Conservation (phyloP, 495 filamentous ascomycete species). For the Lophiotrema nucula region DNA sequence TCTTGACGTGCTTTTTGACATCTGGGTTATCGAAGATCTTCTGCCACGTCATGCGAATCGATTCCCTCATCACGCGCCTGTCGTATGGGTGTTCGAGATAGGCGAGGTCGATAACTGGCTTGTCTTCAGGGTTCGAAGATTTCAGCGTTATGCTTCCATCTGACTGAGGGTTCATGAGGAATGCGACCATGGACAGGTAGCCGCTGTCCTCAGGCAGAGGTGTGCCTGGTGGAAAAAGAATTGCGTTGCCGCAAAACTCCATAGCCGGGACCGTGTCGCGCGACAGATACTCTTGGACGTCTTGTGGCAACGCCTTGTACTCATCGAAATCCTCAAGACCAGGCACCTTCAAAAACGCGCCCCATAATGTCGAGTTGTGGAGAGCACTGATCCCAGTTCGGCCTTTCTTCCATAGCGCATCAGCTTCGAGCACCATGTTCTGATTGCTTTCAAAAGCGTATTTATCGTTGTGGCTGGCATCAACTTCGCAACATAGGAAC, state of each 20-base stretch:
- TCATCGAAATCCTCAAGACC: constrained; percentile 17
- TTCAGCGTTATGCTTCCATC: constrained; percentile 22
- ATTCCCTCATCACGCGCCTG: constrained; percentile 53
- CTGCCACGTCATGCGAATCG: constrained; percentile 47
- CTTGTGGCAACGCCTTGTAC: constrained; percentile 17
- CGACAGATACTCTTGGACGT: constrained; percentile 15
- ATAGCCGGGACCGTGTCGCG: constrained; percentile 14
- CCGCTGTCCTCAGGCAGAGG: constrained; percentile 12
- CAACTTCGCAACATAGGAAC: constrained; percentile 25
- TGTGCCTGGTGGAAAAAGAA: constrained; percentile 10
- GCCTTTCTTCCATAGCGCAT: constrained; percentile 20
- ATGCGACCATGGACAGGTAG: constrained; percentile 16
- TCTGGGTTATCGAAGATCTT: constrained; percentile 46
- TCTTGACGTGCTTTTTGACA: constrained; percentile 49
- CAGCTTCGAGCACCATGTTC: constrained; percentile 6
- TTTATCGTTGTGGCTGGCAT: constrained; percentile 17
- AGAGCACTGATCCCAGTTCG: constrained; percentile 12
- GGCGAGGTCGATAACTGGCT: constrained; percentile 22
- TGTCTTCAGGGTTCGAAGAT: constrained; percentile 22
- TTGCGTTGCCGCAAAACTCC: constrained; percentile 6
- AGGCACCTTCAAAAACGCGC: constrained; percentile 23
- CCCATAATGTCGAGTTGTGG: constrained; percentile 13
- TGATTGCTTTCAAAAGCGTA: constrained; percentile 26
- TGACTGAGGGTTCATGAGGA: constrained; percentile 28
- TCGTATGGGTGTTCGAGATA: constrained; percentile 53